Evolutionary conservation across 2,329 filamentous ascomycete genomes (phyloP), one percentile per base, ranked within the genome.

Genomic region (Pestalotiopsis sp.): DNA sequence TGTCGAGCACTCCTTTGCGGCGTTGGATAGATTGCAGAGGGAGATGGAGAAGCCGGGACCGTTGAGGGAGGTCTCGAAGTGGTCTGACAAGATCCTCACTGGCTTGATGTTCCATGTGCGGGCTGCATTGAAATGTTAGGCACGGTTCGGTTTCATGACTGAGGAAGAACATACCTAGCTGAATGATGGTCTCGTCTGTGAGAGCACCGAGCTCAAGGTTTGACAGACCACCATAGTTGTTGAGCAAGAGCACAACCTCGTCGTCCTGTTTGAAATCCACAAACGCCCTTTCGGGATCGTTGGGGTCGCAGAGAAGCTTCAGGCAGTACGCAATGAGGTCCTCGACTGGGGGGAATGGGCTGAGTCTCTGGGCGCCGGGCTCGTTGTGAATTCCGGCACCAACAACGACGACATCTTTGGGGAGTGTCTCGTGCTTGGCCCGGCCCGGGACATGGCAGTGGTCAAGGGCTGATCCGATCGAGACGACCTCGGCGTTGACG

Each of bases 401-500:
- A 12, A 82, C 75, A 17, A 80, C 80, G n/a, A 80, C 76, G 6
- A 80, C 77, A 38, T 84, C 83, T 0, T 68, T 64, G 7, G 72
- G 68, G 2, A 76, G 68, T 68, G 86, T 84, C 71, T 87, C 82
- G 68, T 87, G 85, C 6, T 84, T 83, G 2, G 82, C 80, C 66
- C 91, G 84, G 4, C 91, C 91, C 0, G 91, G 91, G 0, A 93
- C 89, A 76, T 93, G 91, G 39, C 93, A 91, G 77, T 93, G 91
- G 61, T 89, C 87, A n/a, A 94, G 78, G 3, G 88, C 90, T 0
- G 89, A 88, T 31, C 91, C 92, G 61, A 93, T 89, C 5, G 88
- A 90, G 3, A 92, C 45, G 87, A 80, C 74, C 90, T 92, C 17
- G 84, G 82, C 58, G 87, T 88, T 45, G 85, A 87, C 66, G 86